Evolutionary conservation across 176 grass and related monocot species (phyloP).

Genomic region (Aegilops speltoides): DNA sequence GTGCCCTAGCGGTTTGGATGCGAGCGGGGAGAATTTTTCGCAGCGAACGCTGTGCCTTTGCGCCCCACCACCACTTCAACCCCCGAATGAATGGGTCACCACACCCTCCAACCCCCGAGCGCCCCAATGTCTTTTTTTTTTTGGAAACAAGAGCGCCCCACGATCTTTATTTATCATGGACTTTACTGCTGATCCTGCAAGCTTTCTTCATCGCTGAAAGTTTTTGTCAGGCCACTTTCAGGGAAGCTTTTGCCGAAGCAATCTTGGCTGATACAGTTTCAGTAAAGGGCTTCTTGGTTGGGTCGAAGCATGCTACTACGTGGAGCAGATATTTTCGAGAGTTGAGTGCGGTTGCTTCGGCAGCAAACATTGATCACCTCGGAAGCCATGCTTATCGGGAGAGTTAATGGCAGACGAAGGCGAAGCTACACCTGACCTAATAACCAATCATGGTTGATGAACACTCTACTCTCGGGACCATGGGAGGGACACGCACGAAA

Average conservation of each 20-base stretch:
- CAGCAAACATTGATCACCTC: background rate
- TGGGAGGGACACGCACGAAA: background rate
- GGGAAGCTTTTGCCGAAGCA: background rate
- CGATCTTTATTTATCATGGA: background rate
- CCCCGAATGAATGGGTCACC: constrained; percentile 12
- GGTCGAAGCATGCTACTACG: background rate
- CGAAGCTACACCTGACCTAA: constrained; percentile 28
- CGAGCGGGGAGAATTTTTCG: constrained; percentile 11
- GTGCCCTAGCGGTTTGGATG: constrained; percentile 20
- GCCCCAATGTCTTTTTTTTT: background rate
- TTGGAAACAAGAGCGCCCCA: background rate
- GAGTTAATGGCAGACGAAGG: background rate
- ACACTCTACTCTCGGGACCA: constrained; percentile 1
- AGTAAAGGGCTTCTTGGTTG: background rate
- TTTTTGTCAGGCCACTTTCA: background rate
- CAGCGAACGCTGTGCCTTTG: background rate
- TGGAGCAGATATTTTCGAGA: background rate
- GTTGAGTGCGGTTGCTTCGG: too few species aligned
- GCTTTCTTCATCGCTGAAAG: background rate
- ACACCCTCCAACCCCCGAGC: background rate
- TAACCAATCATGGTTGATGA: background rate
- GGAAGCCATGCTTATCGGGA: background rate
- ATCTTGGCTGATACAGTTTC: background rate
- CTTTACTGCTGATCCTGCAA: background rate
- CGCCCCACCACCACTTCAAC: background rate